phyloP scores from a whole-genome alignment of 768 basidiomycete species.

The Tulasnella sp. region DNA sequence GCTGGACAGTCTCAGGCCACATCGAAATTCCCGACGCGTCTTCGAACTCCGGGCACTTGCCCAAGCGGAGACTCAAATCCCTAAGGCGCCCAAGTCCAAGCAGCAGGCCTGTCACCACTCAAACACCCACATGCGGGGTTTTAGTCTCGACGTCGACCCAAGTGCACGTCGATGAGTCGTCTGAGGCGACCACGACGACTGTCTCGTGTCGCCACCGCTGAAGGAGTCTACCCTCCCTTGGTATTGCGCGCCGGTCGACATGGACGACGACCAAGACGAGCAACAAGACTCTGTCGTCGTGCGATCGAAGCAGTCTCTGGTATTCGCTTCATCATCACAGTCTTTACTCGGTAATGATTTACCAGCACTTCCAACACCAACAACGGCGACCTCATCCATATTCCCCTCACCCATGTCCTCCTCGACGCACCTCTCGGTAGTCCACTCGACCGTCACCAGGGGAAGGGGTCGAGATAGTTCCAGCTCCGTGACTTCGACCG shows the following conservation, averaged over 20 bases:
- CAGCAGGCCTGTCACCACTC: no score
- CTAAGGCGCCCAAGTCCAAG: background rate
- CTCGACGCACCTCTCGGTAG: background rate
- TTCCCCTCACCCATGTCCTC: background rate
- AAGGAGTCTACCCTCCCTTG: no score
- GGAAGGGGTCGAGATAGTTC: background rate
- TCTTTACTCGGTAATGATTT: no score
- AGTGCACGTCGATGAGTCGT: background rate
- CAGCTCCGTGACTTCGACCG: background rate
- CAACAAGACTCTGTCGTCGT: background rate
- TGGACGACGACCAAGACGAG: background rate
- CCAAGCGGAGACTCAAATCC: background rate
- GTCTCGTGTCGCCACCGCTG: background rate
- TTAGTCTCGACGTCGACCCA: constrained; percentile 8
- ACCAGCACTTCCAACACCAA: no score
- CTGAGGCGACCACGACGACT: background rate
- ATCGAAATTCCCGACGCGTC: background rate
- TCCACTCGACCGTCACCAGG: no score
- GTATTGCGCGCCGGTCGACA: background rate
- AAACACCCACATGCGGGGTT: background rate
- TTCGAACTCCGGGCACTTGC: background rate
- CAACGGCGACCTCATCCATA: no score
- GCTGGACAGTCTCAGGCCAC: background rate
- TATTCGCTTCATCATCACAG: background rate
- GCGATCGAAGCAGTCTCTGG: background rate